Conservation (phyloP, 495 filamentous ascomycete genomes). For the Podospora fimiseda region DNA sequence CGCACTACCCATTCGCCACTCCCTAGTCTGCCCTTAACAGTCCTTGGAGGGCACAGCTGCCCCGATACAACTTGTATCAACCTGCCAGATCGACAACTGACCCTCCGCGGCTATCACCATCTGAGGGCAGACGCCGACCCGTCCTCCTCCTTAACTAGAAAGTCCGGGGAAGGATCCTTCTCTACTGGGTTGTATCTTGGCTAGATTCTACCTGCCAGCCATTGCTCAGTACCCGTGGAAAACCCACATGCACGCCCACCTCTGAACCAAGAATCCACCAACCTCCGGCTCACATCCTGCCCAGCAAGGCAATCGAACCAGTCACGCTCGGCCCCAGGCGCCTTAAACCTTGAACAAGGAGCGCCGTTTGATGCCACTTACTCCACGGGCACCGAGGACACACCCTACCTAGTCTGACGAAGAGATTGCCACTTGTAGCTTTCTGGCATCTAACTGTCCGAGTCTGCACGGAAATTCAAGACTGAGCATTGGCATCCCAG, state of each 20-base stretch:
- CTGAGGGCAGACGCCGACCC: slow-evolving; percentile 11
- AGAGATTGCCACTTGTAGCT: slow-evolving; percentile 20
- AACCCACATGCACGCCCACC: slow-evolving; percentile 25
- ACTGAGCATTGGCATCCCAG: slow-evolving; percentile 12
- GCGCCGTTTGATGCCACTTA: slow-evolving; percentile 8
- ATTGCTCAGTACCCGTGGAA: slow-evolving; percentile 18
- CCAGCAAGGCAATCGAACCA: slow-evolving; percentile 12
- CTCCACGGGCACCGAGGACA: slow-evolving; percentile 4
- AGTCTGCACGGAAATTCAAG: slow-evolving; percentile 18
- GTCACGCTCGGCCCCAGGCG: slow-evolving; percentile 14
- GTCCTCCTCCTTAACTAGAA: slow-evolving; percentile 5
- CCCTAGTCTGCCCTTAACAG: slow-evolving; percentile 2
- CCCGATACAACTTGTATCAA: slow-evolving; percentile 1
- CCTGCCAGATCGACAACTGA: background rate
- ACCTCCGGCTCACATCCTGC: slow-evolving; percentile 16
- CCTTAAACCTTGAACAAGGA: slow-evolving; percentile 8
- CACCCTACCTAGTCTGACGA: slow-evolving; percentile 9
- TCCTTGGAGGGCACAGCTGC: slow-evolving; percentile 4
- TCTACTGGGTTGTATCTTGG: slow-evolving; percentile 12
- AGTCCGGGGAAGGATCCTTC: slow-evolving; percentile 10
- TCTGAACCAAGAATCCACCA: slow-evolving; percentile 18
- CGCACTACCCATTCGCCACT: slow-evolving; percentile 17
- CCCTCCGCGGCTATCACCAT: slow-evolving; percentile 9
- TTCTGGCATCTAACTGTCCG: slow-evolving; percentile 8
- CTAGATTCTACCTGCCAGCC: slow-evolving; percentile 15